Percentiles rank a stretch among this genome's conserved stretches.
Conservation (phyloP, 495 filamentous ascomycete species). For the Penicillium daleae region DNA sequence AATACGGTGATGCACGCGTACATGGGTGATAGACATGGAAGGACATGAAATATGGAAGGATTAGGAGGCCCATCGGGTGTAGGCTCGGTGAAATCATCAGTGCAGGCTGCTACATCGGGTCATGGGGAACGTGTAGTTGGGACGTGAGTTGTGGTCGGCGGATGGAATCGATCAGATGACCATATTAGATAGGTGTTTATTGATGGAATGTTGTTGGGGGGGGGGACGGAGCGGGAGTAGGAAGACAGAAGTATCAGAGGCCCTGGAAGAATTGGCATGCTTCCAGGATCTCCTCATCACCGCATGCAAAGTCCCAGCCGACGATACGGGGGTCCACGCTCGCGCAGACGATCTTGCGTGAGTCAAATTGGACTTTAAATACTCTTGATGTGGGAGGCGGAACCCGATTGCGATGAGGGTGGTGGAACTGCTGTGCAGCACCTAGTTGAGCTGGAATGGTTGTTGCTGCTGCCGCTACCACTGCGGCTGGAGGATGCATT, state of each 20-base stretch:
- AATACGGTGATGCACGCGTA: not conserved
- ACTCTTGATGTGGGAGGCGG: conserved; percentile 61
- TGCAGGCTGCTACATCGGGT: conserved; percentile 3
- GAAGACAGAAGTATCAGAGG: conserved; percentile 27
- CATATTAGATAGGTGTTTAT: not conserved
- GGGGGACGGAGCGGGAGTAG: not conserved
- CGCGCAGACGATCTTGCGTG: conserved; percentile 91
- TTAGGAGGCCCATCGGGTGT: not conserved
- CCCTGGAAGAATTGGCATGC: conserved; percentile 74
- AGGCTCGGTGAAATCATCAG: not conserved
- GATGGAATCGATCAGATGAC: no score
- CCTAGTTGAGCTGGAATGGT: conserved; percentile 11
- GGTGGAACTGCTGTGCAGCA: conserved; percentile 23
- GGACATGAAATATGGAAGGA: not conserved
- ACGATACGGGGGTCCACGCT: conserved; percentile 89
- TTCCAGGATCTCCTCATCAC: conserved; percentile 81
- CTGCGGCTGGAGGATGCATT: not conserved
- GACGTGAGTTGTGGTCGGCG: no score
- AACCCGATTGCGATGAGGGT: conserved; percentile 17
- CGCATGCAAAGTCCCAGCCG: conserved; percentile 96
- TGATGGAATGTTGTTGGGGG: not conserved
- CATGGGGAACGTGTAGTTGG: not conserved
- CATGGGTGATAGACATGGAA: not conserved
- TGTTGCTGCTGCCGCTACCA: not conserved
- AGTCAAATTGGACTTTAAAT: conserved; percentile 98